phyloP scores from a whole-genome alignment of 1,284 basidiomycete species.

The Earliella scabrosa region DNA sequence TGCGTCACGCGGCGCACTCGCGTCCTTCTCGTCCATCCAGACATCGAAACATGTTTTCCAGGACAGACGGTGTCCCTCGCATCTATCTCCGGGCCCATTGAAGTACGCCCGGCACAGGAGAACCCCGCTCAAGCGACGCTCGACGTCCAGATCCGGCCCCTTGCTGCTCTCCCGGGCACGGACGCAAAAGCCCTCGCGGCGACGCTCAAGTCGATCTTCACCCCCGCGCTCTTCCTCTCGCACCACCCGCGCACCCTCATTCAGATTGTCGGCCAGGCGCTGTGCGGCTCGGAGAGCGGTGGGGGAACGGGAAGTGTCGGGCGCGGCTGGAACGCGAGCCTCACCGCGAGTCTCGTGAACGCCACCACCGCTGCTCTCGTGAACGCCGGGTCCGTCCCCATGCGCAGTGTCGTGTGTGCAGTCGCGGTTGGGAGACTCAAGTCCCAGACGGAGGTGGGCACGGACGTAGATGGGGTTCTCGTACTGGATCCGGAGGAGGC shows the following conservation, averaged over 20 bases:
- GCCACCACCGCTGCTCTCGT: constrained; percentile 68
- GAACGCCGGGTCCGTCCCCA: constrained; percentile 68
- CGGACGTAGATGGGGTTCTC: constrained; percentile 32
- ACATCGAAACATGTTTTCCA: constrained; percentile 23
- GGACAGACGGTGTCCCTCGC: constrained; percentile 57
- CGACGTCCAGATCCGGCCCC: constrained; percentile 70
- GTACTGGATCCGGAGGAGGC: constrained; percentile 59
- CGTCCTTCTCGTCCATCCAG: not conserved
- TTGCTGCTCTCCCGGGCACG: constrained; percentile 67
- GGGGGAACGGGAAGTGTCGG: constrained; percentile 32
- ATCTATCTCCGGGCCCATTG: constrained; percentile 79
- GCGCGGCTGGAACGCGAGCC: constrained; percentile 33
- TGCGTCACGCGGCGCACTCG: constrained; percentile 29
- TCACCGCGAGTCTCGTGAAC: constrained; percentile 66
- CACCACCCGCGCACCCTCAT: constrained; percentile 70
- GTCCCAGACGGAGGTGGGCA: constrained; percentile 11
- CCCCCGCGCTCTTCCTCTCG: constrained; percentile 61
- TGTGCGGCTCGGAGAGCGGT: constrained; percentile 42
- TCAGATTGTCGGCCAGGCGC: constrained; percentile 70
- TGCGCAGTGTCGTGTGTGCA: constrained; percentile 72
- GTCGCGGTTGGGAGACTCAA: constrained; percentile 53
- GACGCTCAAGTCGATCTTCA: constrained; percentile 56
- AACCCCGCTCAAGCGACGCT: constrained; percentile 72
- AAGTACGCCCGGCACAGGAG: constrained; percentile 67
- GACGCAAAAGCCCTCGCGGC: constrained; percentile 62